Evolutionary conservation across 148 eudicot genomes (phyloP).

Genomic region (Cornus kousa): DNA sequence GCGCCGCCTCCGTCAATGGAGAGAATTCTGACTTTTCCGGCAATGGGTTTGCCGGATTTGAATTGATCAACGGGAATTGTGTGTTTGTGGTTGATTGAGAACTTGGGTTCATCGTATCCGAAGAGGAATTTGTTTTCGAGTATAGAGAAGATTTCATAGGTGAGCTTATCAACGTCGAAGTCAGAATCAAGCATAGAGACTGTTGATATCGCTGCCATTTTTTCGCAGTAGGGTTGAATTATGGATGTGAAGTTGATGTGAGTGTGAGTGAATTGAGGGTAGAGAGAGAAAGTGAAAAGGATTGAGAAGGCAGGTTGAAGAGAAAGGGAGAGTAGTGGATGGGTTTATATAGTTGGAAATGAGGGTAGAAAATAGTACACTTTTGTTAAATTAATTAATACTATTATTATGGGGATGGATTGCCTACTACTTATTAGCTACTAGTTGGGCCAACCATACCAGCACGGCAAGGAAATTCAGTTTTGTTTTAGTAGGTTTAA

Average conservation of each 20-base stretch:
- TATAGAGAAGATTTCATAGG: slow-evolving; percentile 22
- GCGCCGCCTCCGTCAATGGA: slow-evolving; percentile 33
- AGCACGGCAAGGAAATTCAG: too few relatives aligned
- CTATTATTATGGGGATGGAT: background rate
- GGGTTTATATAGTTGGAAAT: background rate
- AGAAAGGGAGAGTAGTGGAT: background rate
- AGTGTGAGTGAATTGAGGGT: background rate
- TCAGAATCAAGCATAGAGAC: slow-evolving; percentile 12
- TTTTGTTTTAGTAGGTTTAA: too few relatives aligned
- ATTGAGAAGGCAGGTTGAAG: background rate
- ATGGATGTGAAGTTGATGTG: background rate
- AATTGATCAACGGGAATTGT: background rate
- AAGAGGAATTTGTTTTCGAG: slow-evolving; percentile 25
- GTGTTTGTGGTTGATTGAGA: background rate
- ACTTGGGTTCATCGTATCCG: background rate
- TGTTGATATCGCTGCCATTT: slow-evolving; percentile 4
- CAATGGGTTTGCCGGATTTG: slow-evolving; percentile 2
- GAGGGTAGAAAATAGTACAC: too few relatives aligned
- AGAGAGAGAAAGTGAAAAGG: background rate
- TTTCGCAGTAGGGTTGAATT: too few relatives aligned
- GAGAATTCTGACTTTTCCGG: slow-evolving; percentile 33
- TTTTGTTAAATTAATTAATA: too few relatives aligned
- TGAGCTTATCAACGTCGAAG: slow-evolving; percentile 12
- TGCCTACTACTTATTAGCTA: too few relatives aligned
- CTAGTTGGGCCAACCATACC: too few relatives aligned